Conservation (phyloP, 768 basidiomycete species). For the Galerina marginata region DNA sequence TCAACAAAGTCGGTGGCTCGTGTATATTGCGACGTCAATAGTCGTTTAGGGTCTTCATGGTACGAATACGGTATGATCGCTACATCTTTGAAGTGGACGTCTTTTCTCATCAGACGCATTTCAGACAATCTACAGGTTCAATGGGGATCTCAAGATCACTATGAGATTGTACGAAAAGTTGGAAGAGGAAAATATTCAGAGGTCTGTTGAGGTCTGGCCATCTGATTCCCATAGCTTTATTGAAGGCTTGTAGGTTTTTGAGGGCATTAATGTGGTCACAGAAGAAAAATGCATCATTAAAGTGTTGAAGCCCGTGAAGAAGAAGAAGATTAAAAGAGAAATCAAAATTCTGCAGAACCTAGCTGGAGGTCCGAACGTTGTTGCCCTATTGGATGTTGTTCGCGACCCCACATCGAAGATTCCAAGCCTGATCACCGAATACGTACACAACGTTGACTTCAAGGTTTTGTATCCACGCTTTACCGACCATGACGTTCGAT, state of each 20-base stretch:
- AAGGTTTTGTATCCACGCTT: constrained; percentile 96
- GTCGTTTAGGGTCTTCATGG: constrained; percentile 88
- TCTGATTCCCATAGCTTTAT: constrained; percentile 10
- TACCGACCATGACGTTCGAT: constrained; percentile 94
- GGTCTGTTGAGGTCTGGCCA: constrained; percentile 46
- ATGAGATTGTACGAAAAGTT: constrained; percentile 96
- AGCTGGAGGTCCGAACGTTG: constrained; percentile 94
- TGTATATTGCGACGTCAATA: constrained; percentile 89
- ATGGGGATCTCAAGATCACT: constrained; percentile 97
- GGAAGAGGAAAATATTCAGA: constrained; percentile 96
- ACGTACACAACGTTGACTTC: constrained; percentile 98
- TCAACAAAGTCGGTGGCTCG: constrained; percentile 81
- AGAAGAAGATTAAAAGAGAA: constrained; percentile 99
- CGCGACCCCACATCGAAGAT: constrained; percentile 96
- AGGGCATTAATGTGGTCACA: constrained; percentile 89
- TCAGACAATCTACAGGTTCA: constrained; percentile 95
- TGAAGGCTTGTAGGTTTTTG: constrained; percentile 70
- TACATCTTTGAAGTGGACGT: constrained; percentile 12
- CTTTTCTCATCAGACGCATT: constrained; percentile 27
- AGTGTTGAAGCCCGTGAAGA: constrained; percentile 98
- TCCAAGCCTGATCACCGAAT: constrained; percentile 96
- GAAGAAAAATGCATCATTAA: constrained; percentile 98
- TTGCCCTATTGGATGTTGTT: constrained; percentile 92
- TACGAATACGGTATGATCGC: constrained; percentile 85
- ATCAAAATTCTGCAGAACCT: constrained; percentile 98